These are phyloP conservation scores for Hydnomerulius pinastri DNA, from an alignment of 768 basidiomycete species.

Conservation along the genomic window DNA sequence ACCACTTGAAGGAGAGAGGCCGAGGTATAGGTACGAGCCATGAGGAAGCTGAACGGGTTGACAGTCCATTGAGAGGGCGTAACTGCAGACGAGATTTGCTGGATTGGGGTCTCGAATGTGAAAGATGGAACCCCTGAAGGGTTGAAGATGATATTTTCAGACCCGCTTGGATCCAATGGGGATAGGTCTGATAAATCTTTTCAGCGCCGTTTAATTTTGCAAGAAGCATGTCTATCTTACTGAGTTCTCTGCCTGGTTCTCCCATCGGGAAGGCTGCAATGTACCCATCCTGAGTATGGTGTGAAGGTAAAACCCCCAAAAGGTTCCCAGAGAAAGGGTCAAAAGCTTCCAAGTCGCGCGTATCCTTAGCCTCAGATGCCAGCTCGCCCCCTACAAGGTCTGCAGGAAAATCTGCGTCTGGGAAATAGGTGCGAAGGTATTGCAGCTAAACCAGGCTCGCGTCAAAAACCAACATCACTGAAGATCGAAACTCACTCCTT, in stretches of 20 bases:
- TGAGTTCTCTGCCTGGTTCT: constrained; percentile 56
- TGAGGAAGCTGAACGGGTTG: constrained; percentile 18
- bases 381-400: constrained; percentile 64
- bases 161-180: constrained; percentile 28
- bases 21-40: constrained; percentile 50
- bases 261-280: constrained; percentile 66
- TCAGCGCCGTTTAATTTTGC: constrained; percentile 6
- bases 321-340: constrained; percentile 61
- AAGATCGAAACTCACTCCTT: constrained; percentile 50
- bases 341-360: constrained; percentile 41
- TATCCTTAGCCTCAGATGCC: constrained; percentile 42
- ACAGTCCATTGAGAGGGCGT: constrained; percentile 13
- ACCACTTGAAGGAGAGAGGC: constrained; percentile 43
- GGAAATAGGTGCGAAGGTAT: constrained; percentile 69
- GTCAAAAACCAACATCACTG: constrained; percentile 1
- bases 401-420: constrained; percentile 73
- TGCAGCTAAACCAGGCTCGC: constrained; percentile 49
- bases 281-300: constrained; percentile 24
- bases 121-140: constrained; percentile 43
- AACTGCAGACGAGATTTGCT: constrained; percentile 52
- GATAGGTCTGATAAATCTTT: constrained; percentile 48
- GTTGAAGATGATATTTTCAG: constrained; percentile 20
- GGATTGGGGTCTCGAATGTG: constrained; percentile 67
- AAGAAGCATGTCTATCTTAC: constrained; percentile 40
- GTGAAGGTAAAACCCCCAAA: constrained; percentile 43